Percentiles rank a stretch among this genome's conserved stretches.
Evolutionary conservation across 2,329 filamentous ascomycete species (phyloP).

Genomic region (Tolypocladium nubicola): DNA sequence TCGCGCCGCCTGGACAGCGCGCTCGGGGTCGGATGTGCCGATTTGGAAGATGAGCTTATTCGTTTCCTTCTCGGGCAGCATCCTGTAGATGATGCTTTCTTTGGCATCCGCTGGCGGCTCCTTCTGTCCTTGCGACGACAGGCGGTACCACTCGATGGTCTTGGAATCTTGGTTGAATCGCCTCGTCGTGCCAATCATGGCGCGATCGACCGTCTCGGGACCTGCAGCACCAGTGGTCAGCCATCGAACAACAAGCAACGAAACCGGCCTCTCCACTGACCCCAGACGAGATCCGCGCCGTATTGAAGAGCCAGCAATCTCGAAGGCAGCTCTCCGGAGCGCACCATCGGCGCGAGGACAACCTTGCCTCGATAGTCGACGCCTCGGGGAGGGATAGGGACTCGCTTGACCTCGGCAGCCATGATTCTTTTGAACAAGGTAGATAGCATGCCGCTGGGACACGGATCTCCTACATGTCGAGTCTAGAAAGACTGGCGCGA

Average conservation of each 20-base stretch:
- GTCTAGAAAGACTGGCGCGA: background rate
- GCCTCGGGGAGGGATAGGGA: conserved; percentile 77
- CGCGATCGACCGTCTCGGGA: conserved; percentile 86
- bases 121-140: conserved; percentile 59
- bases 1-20: conserved; percentile 74
- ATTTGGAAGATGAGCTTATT: conserved; percentile 80
- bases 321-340: conserved; percentile 90
- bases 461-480: conserved; percentile 7
- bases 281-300: conserved; percentile 95
- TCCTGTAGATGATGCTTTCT: conserved; percentile 69
- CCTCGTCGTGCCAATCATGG: conserved; percentile 79
- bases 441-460: conserved; percentile 17
- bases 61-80: conserved; percentile 69
- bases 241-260: background rate
- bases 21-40: conserved; percentile 72
- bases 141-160: conserved; percentile 76
- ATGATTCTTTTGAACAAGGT: conserved; percentile 39
- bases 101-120: conserved; percentile 40
- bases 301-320: conserved; percentile 85
- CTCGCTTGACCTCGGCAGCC: conserved; percentile 49
- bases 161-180: conserved; percentile 64
- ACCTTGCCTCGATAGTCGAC: conserved; percentile 92
- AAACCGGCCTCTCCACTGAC: conserved; percentile 28
- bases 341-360: conserved; percentile 94
- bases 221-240: conserved; percentile 32